Evolutionary conservation across 2,329 filamentous ascomycete genomes (phyloP).

Genomic region (Lachnellula arida): DNA sequence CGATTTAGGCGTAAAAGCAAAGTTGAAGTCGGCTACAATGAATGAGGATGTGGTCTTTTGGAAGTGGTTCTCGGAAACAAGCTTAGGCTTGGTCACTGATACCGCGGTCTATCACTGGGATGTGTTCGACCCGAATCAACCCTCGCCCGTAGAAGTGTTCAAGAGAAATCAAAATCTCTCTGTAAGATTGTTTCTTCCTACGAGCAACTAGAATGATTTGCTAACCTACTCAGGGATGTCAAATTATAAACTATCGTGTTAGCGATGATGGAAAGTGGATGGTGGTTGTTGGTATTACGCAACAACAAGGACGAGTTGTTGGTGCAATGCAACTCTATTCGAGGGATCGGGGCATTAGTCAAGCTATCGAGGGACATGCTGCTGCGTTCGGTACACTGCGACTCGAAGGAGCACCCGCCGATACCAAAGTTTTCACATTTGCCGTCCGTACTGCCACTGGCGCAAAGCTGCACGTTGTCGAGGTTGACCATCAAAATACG

Average conservation of each 20-base stretch:
- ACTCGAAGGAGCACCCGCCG: slow-evolving; percentile 80
- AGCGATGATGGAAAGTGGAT: slow-evolving; percentile 97
- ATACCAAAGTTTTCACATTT: slow-evolving; percentile 96
- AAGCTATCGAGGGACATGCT: slow-evolving; percentile 95
- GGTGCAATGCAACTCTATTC: slow-evolving; percentile 98
- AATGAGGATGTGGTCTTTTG: slow-evolving; percentile 97
- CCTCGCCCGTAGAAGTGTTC: slow-evolving; percentile 82
- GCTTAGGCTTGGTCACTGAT: slow-evolving; percentile 85
- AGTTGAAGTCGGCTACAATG: slow-evolving; percentile 95
- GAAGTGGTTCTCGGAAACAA: slow-evolving; percentile 95
- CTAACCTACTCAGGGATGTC: slow-evolving; percentile 63
- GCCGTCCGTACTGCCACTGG: slow-evolving; percentile 84
- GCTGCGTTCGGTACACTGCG: slow-evolving; percentile 88
- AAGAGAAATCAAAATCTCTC: slow-evolving; percentile 87
- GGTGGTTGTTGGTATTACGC: slow-evolving; percentile 93
- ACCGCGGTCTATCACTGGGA: slow-evolving; percentile 96
- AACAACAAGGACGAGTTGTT: slow-evolving; percentile 87
- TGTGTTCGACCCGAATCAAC: slow-evolving; percentile 79
- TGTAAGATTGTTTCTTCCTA: slow-evolving; percentile 47
- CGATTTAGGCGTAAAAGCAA: slow-evolving; percentile 86
- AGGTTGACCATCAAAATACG: slow-evolving; percentile 87
- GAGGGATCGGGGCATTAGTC: slow-evolving; percentile 91
- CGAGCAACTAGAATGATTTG: background rate
- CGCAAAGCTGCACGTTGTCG: slow-evolving; percentile 94
- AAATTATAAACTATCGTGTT: slow-evolving; percentile 99